Percentiles rank a stretch among this genome's conserved stretches.
These are phyloP conservation scores for Raphanus hybrid DNA, from an alignment of 441 rosid species.

Conservation along the genomic window DNA sequence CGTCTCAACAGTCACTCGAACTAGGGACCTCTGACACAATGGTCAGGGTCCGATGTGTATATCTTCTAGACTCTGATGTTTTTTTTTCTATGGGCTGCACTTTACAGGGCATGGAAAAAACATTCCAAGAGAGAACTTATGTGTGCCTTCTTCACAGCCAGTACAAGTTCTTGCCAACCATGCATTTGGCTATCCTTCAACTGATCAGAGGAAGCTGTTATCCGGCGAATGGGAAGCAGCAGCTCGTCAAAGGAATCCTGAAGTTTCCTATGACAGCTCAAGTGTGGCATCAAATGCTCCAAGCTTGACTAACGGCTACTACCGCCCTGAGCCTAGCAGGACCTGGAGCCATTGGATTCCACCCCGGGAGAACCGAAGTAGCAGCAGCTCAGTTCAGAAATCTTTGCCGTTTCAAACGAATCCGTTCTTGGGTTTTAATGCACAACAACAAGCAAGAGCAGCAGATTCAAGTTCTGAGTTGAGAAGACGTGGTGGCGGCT, in stretches of 20 bases:
- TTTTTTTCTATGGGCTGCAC: conserved; percentile 33
- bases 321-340: conserved; percentile 53
- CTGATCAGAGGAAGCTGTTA: conserved; percentile 51
- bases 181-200: conserved; percentile 44
- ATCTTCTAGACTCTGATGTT: conserved; percentile 38
- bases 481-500: conserved; percentile 19
- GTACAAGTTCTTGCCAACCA: conserved; percentile 47
- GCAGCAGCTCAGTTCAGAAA: conserved; percentile 62
- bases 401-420: conserved; percentile 54
- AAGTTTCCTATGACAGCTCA: conserved; percentile 48
- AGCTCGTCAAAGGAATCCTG: conserved; percentile 51
- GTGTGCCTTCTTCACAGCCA: conserved; percentile 56
- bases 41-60: neutral
- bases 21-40: too few relatives aligned
- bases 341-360: conserved; percentile 61
- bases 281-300: conserved; percentile 56
- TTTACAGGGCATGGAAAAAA: conserved; percentile 58
- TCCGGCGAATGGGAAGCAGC: neutral
- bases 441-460: conserved; percentile 30
- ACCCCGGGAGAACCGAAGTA: conserved; percentile 59
- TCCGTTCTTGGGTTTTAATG: conserved; percentile 52
- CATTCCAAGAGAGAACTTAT: conserved; percentile 27
- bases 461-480: conserved; percentile 32
- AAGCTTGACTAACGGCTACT: conserved; percentile 45
- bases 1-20: too few relatives aligned